Conservation (phyloP, 2,329 filamentous ascomycete species). For the Penicillium sp. region DNA sequence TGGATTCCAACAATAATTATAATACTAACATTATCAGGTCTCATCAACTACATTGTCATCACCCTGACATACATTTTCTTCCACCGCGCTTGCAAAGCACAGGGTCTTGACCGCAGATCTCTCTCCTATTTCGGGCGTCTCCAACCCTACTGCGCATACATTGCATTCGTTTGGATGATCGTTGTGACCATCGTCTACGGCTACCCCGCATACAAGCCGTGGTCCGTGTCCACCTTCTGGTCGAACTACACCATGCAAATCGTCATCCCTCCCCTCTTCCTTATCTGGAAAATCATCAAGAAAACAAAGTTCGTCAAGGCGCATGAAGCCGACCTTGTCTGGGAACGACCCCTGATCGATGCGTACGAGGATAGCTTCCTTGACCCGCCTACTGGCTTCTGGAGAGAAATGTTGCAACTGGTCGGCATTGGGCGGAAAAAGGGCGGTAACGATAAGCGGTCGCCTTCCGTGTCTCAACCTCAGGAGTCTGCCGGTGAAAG, state of each 20-base stretch:
- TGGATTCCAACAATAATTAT: neutral
- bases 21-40: constrained; percentile 13
- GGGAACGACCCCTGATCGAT: constrained; percentile 60
- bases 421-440: constrained; percentile 31
- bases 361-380: constrained; percentile 55
- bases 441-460: constrained; percentile 16
- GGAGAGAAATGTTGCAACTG: constrained; percentile 53
- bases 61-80: constrained; percentile 58
- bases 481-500: neutral
- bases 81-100: constrained; percentile 53
- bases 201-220: constrained; percentile 52
- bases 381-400: constrained; percentile 53
- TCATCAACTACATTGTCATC: constrained; percentile 63
- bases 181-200: constrained; percentile 48
- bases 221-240: constrained; percentile 46
- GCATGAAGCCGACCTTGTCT: constrained; percentile 57
- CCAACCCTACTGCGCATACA: constrained; percentile 56
- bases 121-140: constrained; percentile 59
- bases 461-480: neutral
- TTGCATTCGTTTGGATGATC: constrained; percentile 23
- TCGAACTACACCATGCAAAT: constrained; percentile 58
- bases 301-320: constrained; percentile 55
- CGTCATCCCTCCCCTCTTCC: constrained; percentile 53
- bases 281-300: constrained; percentile 63
- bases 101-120: constrained; percentile 51